Conservation (phyloP, 2,329 filamentous ascomycete genomes). For the Cercospora citrullina region DNA sequence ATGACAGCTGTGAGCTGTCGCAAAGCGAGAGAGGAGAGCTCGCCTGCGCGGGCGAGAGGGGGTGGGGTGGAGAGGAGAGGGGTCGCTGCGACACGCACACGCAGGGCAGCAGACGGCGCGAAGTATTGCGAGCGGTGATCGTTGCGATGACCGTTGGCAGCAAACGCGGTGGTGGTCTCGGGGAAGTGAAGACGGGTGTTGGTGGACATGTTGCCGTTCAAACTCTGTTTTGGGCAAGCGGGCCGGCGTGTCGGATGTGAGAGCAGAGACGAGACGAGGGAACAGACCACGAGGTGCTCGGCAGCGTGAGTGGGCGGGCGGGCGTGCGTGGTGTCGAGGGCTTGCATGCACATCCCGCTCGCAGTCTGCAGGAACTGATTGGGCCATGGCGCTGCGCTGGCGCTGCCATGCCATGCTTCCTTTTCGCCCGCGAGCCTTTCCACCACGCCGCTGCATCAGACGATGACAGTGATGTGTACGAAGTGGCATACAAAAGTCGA, state of each 20-base stretch:
- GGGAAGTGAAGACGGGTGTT: not conserved
- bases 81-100: not conserved
- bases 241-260: conserved; percentile 11
- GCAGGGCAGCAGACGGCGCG: not conserved
- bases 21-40: not conserved
- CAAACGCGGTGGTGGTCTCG: not conserved
- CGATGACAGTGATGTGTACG: not conserved
- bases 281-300: not conserved
- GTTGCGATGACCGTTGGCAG: not conserved
- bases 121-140: not conserved
- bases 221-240: conserved; percentile 16
- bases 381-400: conserved; percentile 3
- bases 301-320: not conserved
- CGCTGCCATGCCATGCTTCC: not conserved
- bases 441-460: not conserved
- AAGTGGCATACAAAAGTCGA: not conserved
- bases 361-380: not conserved
- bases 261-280: not conserved
- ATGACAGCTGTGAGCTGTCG: conserved; percentile 3
- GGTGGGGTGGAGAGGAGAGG: not conserved
- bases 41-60: not conserved
- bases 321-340: conserved; percentile 1
- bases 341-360: not conserved
- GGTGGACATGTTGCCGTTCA: not conserved
- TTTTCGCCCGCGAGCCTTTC: not conserved